These are phyloP conservation scores for Fusarium caatingaense DNA, from an alignment of 2,329 filamentous ascomycete species.

Conservation along the genomic window DNA sequence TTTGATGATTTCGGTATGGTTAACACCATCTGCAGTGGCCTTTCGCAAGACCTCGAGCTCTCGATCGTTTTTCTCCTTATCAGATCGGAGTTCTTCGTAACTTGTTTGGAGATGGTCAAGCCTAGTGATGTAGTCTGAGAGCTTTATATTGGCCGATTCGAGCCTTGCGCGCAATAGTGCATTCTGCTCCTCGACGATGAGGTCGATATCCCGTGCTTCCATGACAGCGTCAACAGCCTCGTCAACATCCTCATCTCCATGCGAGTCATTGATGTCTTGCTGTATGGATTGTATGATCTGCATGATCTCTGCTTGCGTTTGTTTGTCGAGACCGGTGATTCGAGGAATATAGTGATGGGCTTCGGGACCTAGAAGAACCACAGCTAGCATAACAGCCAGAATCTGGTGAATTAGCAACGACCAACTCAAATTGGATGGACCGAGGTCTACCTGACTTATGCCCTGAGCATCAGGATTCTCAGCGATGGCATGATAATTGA, in stretches of 20 bases:
- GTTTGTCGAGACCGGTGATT: constrained; percentile 56
- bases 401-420: constrained; percentile 56
- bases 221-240: constrained; percentile 55
- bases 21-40: constrained; percentile 63
- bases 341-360: constrained; percentile 64
- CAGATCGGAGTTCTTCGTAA: constrained; percentile 73
- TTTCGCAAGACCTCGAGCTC: constrained; percentile 64
- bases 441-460: constrained; percentile 60
- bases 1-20: constrained; percentile 63
- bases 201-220: constrained; percentile 63
- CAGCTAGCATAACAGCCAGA: constrained; percentile 69
- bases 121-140: constrained; percentile 69
- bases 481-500: constrained; percentile 68
- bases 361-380: constrained; percentile 70
- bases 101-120: constrained; percentile 70
- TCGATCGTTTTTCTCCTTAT: constrained; percentile 68
- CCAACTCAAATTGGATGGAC: not conserved
- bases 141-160: constrained; percentile 65
- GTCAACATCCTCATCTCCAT: constrained; percentile 54
- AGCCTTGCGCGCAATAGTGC: constrained; percentile 62
- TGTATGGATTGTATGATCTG: constrained; percentile 58
- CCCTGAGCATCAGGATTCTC: constrained; percentile 66
- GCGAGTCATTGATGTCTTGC: constrained; percentile 51
- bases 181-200: constrained; percentile 68
- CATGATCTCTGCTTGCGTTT: constrained; percentile 59